Evolutionary conservation across 73 alveolate species (phyloP).

Genomic region (Paramecium primaurelia): DNA sequence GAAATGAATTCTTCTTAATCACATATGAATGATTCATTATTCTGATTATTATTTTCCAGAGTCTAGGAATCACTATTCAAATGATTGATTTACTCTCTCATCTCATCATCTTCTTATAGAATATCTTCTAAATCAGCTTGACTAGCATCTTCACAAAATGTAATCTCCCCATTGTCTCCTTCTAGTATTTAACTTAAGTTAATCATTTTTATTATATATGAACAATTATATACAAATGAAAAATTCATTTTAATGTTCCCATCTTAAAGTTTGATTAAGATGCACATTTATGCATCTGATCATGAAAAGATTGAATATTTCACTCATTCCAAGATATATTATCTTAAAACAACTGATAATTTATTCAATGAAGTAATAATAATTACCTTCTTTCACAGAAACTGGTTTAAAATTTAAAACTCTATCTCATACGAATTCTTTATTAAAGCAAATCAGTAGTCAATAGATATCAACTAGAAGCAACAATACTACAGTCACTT

Average conservation of each 20-base stretch:
- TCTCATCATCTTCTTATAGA: not conserved
- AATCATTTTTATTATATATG: not conserved
- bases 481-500: not conserved
- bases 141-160: not conserved
- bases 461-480: not conserved
- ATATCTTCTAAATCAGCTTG: slow-evolving; percentile 17
- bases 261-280: not conserved
- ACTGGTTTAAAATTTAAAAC: not conserved
- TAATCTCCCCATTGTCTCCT: not conserved
- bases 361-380: not conserved
- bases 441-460: not conserved
- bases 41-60: not conserved
- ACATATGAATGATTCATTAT: not conserved
- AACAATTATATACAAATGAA: not conserved
- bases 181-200: slow-evolving; percentile 27
- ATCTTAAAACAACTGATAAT: not conserved
- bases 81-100: not conserved
- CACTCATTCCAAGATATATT: not conserved
- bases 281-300: not conserved
- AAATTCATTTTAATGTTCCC: not conserved
- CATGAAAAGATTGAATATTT: not conserved
- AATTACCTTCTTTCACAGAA: not conserved
- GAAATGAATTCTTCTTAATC: slow-evolving; percentile 6
- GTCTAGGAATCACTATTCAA: not conserved
- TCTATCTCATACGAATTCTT: not conserved